Conservation (phyloP, 306 rosid genomes). For the Malus asiatica region DNA sequence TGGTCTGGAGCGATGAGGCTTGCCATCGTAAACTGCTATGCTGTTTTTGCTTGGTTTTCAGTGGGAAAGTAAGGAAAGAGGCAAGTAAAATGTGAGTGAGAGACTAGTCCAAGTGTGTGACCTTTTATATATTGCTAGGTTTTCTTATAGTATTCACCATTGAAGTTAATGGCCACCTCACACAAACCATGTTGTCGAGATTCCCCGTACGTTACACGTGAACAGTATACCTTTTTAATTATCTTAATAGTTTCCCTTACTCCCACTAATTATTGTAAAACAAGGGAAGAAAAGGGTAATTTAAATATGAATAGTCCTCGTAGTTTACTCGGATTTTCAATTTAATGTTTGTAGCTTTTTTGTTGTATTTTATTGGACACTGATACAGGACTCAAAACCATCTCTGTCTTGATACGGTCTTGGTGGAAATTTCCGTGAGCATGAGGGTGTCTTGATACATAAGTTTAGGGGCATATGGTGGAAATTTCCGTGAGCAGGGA, state of each 20-base stretch:
- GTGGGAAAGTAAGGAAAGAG: background rate
- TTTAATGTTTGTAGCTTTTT: background rate
- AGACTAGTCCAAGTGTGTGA: background rate
- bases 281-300: background rate
- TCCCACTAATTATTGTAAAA: background rate
- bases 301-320: background rate
- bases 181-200: background rate
- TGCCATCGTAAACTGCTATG: constrained; percentile 32
- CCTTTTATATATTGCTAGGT: background rate
- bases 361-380: background rate
- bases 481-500: background rate
- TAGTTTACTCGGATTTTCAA: background rate
- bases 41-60: background rate
- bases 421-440: too few relatives aligned
- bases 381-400: too few relatives aligned
- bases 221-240: background rate
- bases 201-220: constrained; percentile 11
- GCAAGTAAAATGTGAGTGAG: background rate
- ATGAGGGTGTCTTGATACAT: background rate
- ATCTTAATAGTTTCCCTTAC: background rate
- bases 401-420: too few relatives aligned
- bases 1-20: constrained; percentile 31
- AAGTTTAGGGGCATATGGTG: constrained; percentile 1
- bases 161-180: constrained; percentile 36
- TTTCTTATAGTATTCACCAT: background rate